Evolutionary conservation across 2,329 filamentous ascomycete genomes (phyloP).

Genomic region (Cylindrodendrum hubeiense): DNA sequence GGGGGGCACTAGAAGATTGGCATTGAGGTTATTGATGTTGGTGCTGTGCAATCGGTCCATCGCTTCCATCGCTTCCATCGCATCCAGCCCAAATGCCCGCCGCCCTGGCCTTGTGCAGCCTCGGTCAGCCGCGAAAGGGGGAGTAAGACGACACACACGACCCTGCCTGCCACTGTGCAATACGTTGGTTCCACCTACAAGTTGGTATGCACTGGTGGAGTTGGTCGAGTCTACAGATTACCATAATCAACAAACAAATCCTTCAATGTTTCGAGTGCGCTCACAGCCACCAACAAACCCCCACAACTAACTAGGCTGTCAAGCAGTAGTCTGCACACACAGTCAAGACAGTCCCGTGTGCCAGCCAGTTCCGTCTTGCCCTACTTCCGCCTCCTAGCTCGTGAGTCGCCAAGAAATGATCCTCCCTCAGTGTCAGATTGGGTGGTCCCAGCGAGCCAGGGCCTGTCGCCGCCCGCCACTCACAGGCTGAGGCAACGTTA

Average conservation of each 20-base stretch:
- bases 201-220: not conserved
- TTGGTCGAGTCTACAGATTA: not conserved
- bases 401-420: slow-evolving; percentile 17
- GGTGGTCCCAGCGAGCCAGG: slow-evolving; percentile 2
- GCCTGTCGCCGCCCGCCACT: slow-evolving; percentile 15
- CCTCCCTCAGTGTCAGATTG: slow-evolving; percentile 6
- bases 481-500: slow-evolving; percentile 18
- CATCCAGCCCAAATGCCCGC: not conserved
- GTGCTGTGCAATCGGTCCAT: not conserved
- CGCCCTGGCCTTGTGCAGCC: not conserved
- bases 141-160: not conserved
- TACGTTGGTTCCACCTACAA: not conserved
- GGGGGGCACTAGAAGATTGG: not conserved
- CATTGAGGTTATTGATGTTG: not conserved
- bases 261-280: not conserved
- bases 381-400: not conserved
- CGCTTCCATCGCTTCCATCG: not conserved
- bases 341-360: no score
- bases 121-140: not conserved
- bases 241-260: not conserved
- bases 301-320: no score
- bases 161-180: not conserved
- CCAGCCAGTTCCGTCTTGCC: not conserved
- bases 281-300: not conserved
- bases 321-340: no score